Conservation (phyloP, 345 rosid species). For the Camelina hispida region DNA sequence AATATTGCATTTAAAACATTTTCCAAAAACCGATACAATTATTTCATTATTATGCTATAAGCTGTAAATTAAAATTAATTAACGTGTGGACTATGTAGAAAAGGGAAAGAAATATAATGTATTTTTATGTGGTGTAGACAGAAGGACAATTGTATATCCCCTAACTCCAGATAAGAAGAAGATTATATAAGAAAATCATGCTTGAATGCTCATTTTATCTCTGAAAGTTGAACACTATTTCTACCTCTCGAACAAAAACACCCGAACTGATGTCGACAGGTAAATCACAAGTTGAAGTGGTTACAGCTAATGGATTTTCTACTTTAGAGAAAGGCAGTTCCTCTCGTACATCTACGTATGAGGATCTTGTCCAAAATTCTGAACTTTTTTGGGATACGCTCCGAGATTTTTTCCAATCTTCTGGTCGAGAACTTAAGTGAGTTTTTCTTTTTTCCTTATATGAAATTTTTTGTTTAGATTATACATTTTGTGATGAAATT, state of each 20-base stretch:
- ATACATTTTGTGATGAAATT: not conserved
- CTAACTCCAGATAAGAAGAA: not conserved
- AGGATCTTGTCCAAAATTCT: slow-evolving; percentile 56
- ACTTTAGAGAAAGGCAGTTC: slow-evolving; percentile 46
- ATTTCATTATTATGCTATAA: not conserved
- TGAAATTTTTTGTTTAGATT: not conserved
- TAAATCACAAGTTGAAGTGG: slow-evolving; percentile 31
- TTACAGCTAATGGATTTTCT: slow-evolving; percentile 40
- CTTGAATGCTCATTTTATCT: not conserved
- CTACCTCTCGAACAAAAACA: not conserved
- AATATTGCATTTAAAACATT: not conserved
- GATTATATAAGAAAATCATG: not conserved
- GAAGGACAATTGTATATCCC: not conserved
- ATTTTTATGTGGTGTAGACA: not conserved
- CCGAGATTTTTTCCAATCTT: slow-evolving; percentile 48
- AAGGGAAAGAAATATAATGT: not conserved
- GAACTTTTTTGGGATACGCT: slow-evolving; percentile 70
- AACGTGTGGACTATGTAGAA: not conserved
- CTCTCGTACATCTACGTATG: slow-evolving; percentile 48
- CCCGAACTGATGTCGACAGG: slow-evolving; percentile 12
- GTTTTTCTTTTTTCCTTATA: slow-evolving; percentile 7
- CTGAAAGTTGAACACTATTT: not conserved
- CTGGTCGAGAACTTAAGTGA: slow-evolving; percentile 51
- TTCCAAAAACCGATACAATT: not conserved
- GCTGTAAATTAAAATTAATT: not conserved